These are phyloP conservation scores for Trametes elegans DNA, from an alignment of 768 basidiomycete genomes.

Conservation along the genomic window DNA sequence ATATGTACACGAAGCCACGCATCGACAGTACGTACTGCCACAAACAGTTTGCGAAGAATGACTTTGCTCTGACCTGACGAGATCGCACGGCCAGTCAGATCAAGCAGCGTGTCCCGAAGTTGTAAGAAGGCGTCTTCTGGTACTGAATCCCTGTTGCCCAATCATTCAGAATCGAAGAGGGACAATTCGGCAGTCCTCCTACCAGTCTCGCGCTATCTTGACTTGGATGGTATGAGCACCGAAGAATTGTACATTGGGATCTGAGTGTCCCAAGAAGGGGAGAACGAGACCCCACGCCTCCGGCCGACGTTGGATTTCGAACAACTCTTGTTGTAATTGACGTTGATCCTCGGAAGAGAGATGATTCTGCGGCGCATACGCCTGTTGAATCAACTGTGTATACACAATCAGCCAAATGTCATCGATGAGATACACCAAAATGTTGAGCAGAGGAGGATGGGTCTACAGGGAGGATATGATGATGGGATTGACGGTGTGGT, in stretches of 20 bases:
- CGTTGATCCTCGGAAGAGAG: constrained; percentile 59
- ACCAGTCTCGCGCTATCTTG: constrained; percentile 94
- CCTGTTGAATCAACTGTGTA: constrained; percentile 65
- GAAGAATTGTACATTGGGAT: constrained; percentile 90
- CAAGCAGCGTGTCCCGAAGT: constrained; percentile 66
- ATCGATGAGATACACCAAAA: background rate
- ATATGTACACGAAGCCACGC: background rate
- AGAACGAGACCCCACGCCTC: constrained; percentile 86
- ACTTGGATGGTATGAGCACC: constrained; percentile 93
- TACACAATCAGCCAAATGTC: background rate
- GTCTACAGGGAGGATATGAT: background rate
- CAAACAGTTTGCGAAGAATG: constrained; percentile 84
- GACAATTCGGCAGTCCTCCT: constrained; percentile 18
- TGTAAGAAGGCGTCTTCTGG: constrained; percentile 56
- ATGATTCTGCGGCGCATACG: constrained; percentile 51
- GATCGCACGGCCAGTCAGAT: constrained; percentile 66
- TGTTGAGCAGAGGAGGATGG: background rate
- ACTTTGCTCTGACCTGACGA: constrained; percentile 58
- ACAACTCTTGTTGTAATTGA: constrained; percentile 66
- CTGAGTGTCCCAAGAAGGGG: constrained; percentile 66
- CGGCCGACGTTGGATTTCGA: constrained; percentile 70
- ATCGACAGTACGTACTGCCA: constrained; percentile 57
- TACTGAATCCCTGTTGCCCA: constrained; percentile 63
- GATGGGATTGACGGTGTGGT: no score
- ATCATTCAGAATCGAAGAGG: background rate